Evolutionary conservation across 441 rosid species (phyloP).

Genomic region (Aquilaria agallochum): DNA sequence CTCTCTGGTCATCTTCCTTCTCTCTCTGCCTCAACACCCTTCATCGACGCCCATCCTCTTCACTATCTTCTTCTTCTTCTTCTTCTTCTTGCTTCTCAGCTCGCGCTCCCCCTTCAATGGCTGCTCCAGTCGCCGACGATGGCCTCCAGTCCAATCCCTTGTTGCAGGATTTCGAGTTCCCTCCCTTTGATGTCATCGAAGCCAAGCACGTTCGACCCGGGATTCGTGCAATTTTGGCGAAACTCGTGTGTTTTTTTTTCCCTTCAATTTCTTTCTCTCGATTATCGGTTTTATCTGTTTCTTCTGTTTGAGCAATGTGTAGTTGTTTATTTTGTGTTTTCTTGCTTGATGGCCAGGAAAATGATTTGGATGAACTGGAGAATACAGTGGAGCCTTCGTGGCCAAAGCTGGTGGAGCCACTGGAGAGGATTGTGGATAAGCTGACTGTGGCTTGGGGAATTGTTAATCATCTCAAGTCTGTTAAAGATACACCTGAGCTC

Average conservation of each 20-base stretch:
- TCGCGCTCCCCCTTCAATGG: constrained; percentile 32
- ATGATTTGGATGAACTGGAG: constrained; percentile 76
- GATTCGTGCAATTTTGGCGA: constrained; percentile 57
- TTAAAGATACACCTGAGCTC: constrained; percentile 78
- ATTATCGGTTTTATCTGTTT: neutral
- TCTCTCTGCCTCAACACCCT: constrained; percentile 47
- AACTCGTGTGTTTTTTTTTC: constrained; percentile 41
- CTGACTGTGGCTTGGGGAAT: constrained; percentile 72
- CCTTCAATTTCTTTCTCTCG: neutral
- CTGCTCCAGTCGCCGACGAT: constrained; percentile 23
- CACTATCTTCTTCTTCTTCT: constrained; percentile 22
- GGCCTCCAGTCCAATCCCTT: constrained; percentile 52
- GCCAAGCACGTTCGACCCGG: constrained; percentile 72
- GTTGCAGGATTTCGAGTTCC: constrained; percentile 66
- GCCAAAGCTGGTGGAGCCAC: constrained; percentile 79
- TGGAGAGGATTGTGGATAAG: constrained; percentile 70
- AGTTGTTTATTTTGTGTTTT: neutral
- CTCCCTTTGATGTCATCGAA: constrained; percentile 62
- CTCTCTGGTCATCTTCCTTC: constrained; percentile 74
- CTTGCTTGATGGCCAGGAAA: constrained; percentile 36
- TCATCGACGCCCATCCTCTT: constrained; percentile 22
- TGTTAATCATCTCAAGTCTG: constrained; percentile 73
- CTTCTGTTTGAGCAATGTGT: neutral
- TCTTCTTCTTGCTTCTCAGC: constrained; percentile 30
- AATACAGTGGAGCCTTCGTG: constrained; percentile 75